These are phyloP conservation scores for Artemisia tridentata DNA, from an alignment of 129 eudicot genomes.

Conservation along the genomic window DNA sequence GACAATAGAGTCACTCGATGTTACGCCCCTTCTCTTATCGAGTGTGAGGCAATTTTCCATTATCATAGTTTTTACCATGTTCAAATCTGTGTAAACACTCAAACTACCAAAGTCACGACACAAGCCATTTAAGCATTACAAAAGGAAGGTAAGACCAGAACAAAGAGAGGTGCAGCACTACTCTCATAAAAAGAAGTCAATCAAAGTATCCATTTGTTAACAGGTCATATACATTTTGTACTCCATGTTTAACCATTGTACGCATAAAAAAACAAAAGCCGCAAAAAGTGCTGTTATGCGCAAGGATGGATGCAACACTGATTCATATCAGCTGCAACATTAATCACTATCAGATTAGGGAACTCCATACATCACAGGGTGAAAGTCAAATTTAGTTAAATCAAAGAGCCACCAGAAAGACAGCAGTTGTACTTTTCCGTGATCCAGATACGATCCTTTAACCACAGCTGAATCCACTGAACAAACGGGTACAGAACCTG, in stretches of 20 bases:
- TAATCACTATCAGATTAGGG: background rate
- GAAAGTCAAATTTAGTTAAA: background rate
- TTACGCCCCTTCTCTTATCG: too few relatives aligned
- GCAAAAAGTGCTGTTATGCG: background rate
- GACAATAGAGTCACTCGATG: too few relatives aligned
- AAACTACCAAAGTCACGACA: too few relatives aligned
- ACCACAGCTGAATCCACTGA: constrained; percentile 12
- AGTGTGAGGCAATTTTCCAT: too few relatives aligned
- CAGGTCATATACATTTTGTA: background rate
- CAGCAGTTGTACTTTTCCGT: background rate
- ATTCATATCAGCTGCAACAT: background rate
- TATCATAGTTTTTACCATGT: too few relatives aligned
- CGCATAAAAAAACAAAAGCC: background rate
- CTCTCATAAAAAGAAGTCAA: background rate
- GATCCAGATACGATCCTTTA: constrained; percentile 3
- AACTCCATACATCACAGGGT: constrained; percentile 1
- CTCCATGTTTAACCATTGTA: background rate
- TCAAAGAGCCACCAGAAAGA: background rate
- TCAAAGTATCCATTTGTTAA: background rate
- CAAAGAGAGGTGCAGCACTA: background rate
- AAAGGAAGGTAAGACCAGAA: too few relatives aligned
- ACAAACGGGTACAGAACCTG: background rate
- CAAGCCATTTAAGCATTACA: too few relatives aligned
- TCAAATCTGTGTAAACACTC: too few relatives aligned
- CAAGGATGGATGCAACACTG: background rate